phyloP scores from a whole-genome alignment of 2,329 filamentous ascomycete species.

The Endocalyx cinctus region DNA sequence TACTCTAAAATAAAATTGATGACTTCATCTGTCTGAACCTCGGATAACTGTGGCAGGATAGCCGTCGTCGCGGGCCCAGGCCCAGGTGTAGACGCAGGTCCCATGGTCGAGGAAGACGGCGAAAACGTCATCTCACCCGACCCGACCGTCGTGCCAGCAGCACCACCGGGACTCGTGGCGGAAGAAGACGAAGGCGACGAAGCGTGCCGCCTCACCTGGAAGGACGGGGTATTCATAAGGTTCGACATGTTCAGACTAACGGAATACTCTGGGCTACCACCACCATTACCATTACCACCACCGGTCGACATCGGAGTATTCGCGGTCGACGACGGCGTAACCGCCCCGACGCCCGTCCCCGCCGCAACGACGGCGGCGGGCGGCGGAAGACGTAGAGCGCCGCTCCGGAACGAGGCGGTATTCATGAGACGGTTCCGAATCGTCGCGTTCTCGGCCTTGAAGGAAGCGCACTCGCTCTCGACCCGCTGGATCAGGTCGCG shows the following conservation, averaged over 20 bases:
- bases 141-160: too few species aligned
- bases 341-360: slow-evolving; percentile 1
- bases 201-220: slow-evolving; percentile 31
- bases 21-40: slow-evolving; percentile 39
- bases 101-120: too few species aligned
- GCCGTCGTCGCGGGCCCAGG: slow-evolving; percentile 4
- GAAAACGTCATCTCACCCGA: too few species aligned
- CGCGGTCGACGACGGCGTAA: background rate
- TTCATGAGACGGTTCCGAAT: slow-evolving; percentile 33
- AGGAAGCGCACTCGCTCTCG: slow-evolving; percentile 32
- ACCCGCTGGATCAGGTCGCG: slow-evolving; percentile 41
- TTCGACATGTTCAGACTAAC: slow-evolving; percentile 37
- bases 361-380: too few species aligned
- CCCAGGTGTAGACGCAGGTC: too few species aligned
- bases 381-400: too few species aligned
- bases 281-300: background rate
- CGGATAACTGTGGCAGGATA: slow-evolving; percentile 17
- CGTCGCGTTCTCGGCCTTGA: slow-evolving; percentile 39
- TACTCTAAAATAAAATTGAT: slow-evolving; percentile 53
- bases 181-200: slow-evolving; percentile 9
- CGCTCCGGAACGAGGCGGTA: background rate
- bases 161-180: slow-evolving; percentile 1
- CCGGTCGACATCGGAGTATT: slow-evolving; percentile 1
- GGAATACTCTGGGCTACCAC: slow-evolving; percentile 15
- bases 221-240: slow-evolving; percentile 36